Base-by-base conservation (phyloP, 352 stramenopile genomes). In the Pythium aristosporum region DNA sequence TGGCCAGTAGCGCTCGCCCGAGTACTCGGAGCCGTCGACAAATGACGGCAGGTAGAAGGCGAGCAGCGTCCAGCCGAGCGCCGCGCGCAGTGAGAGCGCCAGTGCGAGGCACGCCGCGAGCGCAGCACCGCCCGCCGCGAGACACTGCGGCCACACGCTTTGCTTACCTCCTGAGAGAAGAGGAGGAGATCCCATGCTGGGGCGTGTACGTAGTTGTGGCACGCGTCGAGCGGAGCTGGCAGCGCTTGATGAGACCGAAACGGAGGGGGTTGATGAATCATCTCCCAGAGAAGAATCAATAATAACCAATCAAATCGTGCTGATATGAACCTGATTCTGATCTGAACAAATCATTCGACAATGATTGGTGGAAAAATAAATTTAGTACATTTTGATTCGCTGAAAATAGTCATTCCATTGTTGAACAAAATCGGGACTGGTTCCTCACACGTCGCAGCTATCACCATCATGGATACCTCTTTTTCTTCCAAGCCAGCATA, bases 31-130 rank as follows among this genome's bases (percentile, higher is more conserved):
- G 18, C 68, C 63, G 44, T 75, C 68, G 9, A 75, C 48, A 39
- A 72, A 75, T 30, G 68, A 75, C 41, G 68, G 68, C 59, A 75
- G n/a, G 44, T 75, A 75, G 59, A 55, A 55, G 41, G 57, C 61
- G 10, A 75, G 25, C 15, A 75, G 54, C 55, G 57, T 47, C 63
- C 53, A 75, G 15, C 39, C 58, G 44, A 71, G 4, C 16, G 64
- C 69, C 28, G 58, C 44, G 11, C 42, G 46, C 47, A 50, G n/a
- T 10, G 25, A 54, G 32, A 58, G 25, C 0, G 58, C 42, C 2
- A 57, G 21, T 4, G 36, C 28, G 21, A 61, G 34, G 36, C 68
- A 66, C 15, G 64, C 64, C 0, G 64, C 68, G 9, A 65, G 28
- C 20, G 63, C 63, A 0, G 59, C 68, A 5, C 66, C 53, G 39